A percentile compares a stretch with the other conserved stretches of the same genome.
phyloP scores from a whole-genome alignment of 176 grass and related monocot species.

The Tillandsia fasciculata region DNA sequence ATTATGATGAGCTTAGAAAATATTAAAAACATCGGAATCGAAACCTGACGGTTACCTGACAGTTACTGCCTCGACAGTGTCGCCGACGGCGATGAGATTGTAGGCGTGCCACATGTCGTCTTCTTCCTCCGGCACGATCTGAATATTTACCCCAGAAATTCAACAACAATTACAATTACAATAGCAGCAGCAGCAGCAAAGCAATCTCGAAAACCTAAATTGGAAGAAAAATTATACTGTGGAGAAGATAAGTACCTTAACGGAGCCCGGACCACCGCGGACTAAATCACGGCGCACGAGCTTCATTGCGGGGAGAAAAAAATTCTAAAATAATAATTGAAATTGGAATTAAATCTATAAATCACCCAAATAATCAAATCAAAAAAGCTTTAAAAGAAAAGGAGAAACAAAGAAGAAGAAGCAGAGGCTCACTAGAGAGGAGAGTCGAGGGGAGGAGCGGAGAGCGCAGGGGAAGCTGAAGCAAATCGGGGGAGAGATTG shows the following conservation, averaged over 20 bases:
- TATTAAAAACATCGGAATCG: background rate
- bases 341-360: no score
- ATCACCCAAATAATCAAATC: no score
- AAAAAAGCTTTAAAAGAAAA: no score
- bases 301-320: constrained; percentile 33
- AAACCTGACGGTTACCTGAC: constrained; percentile 32
- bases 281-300: constrained; percentile 41
- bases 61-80: constrained; percentile 52
- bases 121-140: constrained; percentile 79
- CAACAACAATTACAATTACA: constrained; percentile 1
- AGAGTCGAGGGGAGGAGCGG: no score
- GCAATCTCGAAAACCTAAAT: no score
- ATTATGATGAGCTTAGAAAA: background rate
- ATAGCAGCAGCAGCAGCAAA: background rate
- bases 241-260: constrained; percentile 35
- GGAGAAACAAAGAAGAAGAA: no score
- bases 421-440: no score
- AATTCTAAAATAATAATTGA: no score
- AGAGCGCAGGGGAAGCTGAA: no score
- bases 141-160: background rate
- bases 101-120: constrained; percentile 95
- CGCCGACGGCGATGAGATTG: constrained; percentile 66
- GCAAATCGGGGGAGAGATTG: no score
- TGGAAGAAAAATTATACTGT: background rate
- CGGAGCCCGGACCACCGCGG: constrained; percentile 57